These are phyloP conservation scores for Ceratocystis ficicola DNA, from an alignment of 2,329 filamentous ascomycete genomes.

Conservation along the genomic window DNA sequence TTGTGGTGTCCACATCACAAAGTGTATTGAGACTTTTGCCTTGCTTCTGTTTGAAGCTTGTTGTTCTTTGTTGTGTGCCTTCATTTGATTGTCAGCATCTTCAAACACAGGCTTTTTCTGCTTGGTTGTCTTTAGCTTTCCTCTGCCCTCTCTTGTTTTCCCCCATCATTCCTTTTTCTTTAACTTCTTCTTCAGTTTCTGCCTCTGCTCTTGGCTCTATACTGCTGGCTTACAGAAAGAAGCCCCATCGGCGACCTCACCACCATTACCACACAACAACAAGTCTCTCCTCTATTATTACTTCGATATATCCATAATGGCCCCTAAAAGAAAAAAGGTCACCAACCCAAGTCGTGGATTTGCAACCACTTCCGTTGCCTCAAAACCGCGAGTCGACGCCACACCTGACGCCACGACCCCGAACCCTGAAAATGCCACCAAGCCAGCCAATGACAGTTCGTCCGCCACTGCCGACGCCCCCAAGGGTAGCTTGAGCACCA, in stretches of 20 bases:
- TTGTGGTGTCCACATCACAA: constrained; percentile 4
- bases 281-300: neutral
- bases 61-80: neutral
- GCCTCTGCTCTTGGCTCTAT: neutral
- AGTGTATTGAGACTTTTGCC: constrained; percentile 9
- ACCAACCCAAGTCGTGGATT: constrained; percentile 80
- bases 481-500: constrained; percentile 24
- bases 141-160: neutral
- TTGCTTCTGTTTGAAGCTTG: constrained; percentile 6
- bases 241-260: neutral
- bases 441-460: constrained; percentile 19
- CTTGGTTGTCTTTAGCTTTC: neutral
- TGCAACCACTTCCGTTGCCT: constrained; percentile 83
- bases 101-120: neutral
- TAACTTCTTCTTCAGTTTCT: neutral
- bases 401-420: constrained; percentile 30
- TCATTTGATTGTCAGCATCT: neutral
- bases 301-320: constrained; percentile 40
- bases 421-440: constrained; percentile 12
- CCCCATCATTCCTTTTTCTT: neutral
- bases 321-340: constrained; percentile 84
- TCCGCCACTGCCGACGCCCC: neutral
- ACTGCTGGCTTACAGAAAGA: neutral
- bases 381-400: constrained; percentile 58
- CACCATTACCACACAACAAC: neutral